These are phyloP conservation scores for Panicum virgatum DNA, from an alignment of 202 grass and related monocot species.

Conservation along the genomic window DNA sequence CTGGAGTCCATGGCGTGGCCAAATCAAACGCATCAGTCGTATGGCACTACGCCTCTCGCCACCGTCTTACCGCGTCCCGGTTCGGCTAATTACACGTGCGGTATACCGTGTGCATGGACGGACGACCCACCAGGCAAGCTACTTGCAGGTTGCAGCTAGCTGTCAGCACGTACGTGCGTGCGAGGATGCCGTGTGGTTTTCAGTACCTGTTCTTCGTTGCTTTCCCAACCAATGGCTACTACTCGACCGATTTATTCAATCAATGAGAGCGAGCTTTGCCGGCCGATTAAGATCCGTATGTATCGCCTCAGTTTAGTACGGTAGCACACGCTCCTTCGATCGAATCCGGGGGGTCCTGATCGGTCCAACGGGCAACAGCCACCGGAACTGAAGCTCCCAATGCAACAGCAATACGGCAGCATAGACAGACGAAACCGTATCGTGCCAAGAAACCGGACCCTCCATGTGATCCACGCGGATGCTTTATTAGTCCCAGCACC, in stretches of 20 bases:
- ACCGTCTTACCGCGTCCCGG: background rate
- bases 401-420: background rate
- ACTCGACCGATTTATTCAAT: no score
- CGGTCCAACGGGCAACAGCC: background rate
- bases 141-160: background rate
- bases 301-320: background rate
- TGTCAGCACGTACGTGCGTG: background rate
- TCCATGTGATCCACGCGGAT: slow-evolving; percentile 35
- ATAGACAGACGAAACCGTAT: background rate
- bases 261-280: background rate
- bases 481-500: background rate
- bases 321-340: background rate
- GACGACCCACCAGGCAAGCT: background rate
- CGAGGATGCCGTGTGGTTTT: background rate
- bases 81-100: background rate
- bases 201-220: background rate
- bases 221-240: background rate
- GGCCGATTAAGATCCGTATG: background rate
- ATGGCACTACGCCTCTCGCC: background rate
- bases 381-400: background rate
- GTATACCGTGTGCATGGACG: background rate
- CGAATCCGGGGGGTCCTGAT: background rate
- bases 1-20: background rate
- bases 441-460: background rate
- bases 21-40: background rate